Conservation (phyloP, 148 eudicot species). For the Beta vulgaris region DNA sequence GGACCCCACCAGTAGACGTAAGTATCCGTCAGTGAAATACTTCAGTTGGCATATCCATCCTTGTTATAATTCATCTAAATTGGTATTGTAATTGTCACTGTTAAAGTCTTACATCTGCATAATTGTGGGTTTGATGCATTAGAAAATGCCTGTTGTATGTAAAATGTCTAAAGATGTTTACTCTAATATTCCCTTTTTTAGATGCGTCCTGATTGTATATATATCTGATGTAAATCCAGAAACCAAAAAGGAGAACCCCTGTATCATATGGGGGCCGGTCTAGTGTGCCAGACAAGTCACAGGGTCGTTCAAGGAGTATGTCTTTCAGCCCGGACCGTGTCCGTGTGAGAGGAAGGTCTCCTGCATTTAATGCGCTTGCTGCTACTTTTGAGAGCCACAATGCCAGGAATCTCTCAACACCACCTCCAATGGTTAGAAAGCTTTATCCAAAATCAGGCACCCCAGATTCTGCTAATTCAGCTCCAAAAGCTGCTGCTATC, state of each 20-base stretch:
- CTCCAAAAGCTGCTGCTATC: slow-evolving; percentile 75
- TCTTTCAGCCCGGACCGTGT: slow-evolving; percentile 84
- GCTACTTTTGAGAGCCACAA: slow-evolving; percentile 81
- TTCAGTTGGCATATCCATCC: neutral
- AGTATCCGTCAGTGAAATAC: slow-evolving; percentile 27
- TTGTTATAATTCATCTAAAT: neutral
- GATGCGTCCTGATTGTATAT: neutral
- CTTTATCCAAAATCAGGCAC: slow-evolving; percentile 70
- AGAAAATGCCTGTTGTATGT: neutral
- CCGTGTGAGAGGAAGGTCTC: slow-evolving; percentile 94
- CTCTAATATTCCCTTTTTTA: neutral
- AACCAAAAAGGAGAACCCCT: slow-evolving; percentile 88
- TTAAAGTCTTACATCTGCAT: neutral
- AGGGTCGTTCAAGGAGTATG: slow-evolving; percentile 91
- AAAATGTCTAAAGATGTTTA: neutral
- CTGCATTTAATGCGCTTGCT: slow-evolving; percentile 93
- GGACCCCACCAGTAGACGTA: slow-evolving; percentile 57
- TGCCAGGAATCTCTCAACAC: slow-evolving; percentile 90
- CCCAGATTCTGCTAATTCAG: slow-evolving; percentile 52
- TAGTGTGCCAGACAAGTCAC: slow-evolving; percentile 82
- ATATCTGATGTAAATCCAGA: slow-evolving; percentile 43
- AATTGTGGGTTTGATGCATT: too few species aligned
- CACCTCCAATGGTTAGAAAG: slow-evolving; percentile 83
- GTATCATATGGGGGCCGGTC: slow-evolving; percentile 76
- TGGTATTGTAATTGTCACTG: neutral